These are phyloP conservation scores for Acacia confusa DNA, from an alignment of 306 rosid genomes.

Conservation along the genomic window DNA sequence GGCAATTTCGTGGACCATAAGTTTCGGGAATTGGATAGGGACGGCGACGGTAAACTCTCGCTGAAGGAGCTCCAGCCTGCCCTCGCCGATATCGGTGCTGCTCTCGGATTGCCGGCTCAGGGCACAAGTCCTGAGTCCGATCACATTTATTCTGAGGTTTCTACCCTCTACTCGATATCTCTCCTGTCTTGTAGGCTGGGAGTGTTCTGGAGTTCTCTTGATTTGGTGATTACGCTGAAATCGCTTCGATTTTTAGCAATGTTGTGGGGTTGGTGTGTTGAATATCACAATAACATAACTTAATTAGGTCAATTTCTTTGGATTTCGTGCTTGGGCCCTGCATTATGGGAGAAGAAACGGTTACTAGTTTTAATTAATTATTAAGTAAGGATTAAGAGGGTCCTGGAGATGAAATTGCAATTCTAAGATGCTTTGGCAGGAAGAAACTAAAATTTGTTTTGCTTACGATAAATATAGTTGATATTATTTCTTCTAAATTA, in stretches of 20 bases:
- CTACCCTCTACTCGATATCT: background rate
- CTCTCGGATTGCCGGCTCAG: conserved; percentile 90
- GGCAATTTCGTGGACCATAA: conserved; percentile 71
- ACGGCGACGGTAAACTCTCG: conserved; percentile 83
- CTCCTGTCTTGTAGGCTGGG: background rate
- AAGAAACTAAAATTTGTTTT: background rate
- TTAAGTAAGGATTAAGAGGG: background rate
- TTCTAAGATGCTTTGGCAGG: conserved; percentile 8
- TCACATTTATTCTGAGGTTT: conserved; percentile 79
- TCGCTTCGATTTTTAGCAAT: conserved; percentile 13
- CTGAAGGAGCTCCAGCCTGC: conserved; percentile 90
- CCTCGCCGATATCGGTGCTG: conserved; percentile 92
- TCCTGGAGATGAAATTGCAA: background rate
- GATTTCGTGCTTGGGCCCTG: background rate
- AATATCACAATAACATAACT: conserved; percentile 12
- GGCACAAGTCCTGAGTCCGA: conserved; percentile 79
- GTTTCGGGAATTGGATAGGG: conserved; percentile 74
- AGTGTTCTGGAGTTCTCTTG: background rate
- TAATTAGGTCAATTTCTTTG: background rate
- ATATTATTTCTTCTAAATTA: background rate
- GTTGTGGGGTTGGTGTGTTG: conserved; percentile 12
- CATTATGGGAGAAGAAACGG: background rate
- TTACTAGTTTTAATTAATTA: background rate
- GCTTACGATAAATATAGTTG: background rate
- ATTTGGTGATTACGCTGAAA: background rate